Base-by-base conservation (phyloP, 176 grass and related monocot species). In the Musa schizocarpa region DNA sequence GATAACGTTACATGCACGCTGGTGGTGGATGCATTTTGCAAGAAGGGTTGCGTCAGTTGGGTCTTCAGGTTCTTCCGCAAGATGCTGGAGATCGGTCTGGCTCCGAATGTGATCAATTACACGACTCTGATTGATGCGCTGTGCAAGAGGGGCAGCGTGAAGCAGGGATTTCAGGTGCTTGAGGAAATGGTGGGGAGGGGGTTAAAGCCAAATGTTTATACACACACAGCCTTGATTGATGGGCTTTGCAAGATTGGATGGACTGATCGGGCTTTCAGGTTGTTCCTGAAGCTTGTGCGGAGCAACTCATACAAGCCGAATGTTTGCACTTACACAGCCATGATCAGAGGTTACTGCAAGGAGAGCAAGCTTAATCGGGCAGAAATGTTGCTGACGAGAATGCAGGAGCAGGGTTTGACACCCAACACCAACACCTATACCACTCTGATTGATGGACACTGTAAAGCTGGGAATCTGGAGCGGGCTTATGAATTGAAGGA, bases 161-260 rank as follows among this genome's bases (percentile, higher is more conserved):
- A 93, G 79, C 90, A 93, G 71, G 90, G 88, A 20, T 93, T 98
- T 83, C 85, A 80, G 74, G 84, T 98, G 65, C 83, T 98, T 73
- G 90, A 93, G 82, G 94, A 90, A 82, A 98, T 93, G 94, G 85
- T 90, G 3, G 21, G 68, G 50, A 86, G 77, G 57, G 94, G 88
- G 21, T 24, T 93, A 80, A 98, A 93, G 54, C 90, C 84, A 0
- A 91, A 93, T n/a, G 86, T 89, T 52, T 98, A 98, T 82, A 93
- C 95, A 0, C 95, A 98, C 69, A 93, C 88, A 0, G 73, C 84
- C 4, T 63, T 98, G 58, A 93, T 98, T 1, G 25, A 92, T 24
- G 94, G 94, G 7, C 72, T 98, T 23, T 93, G 95, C 83, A 93
- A 91, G 88, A 91, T 98, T 51, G 94, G 94, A 16, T 98, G 94